Percentiles rank a stretch among this genome's conserved stretches.
phyloP scores from a whole-genome alignment of 139 green algal species.

The Haematococcus lacustris region DNA sequence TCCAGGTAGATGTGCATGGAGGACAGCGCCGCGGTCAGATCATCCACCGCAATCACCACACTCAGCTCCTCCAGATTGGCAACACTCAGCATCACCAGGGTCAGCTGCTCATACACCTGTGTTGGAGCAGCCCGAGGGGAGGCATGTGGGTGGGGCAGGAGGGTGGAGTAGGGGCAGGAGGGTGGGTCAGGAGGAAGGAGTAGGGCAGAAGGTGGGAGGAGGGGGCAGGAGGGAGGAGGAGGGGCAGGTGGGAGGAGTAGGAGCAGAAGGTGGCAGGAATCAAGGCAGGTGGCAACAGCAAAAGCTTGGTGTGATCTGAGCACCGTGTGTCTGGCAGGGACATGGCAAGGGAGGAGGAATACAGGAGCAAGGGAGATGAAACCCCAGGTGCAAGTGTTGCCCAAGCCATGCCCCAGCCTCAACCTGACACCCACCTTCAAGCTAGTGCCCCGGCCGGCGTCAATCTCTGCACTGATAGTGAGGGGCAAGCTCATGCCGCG shows the following conservation, averaged over 20 bases:
- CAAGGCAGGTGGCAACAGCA: neutral
- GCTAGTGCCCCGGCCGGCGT: too few relatives aligned
- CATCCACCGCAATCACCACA: neutral
- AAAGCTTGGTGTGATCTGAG: neutral
- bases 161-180: neutral
- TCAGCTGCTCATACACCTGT: constrained; percentile 25
- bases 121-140: neutral
- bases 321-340: too few relatives aligned
- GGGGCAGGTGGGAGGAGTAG: neutral
- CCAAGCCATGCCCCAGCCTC: neutral
- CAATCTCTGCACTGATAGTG: too few relatives aligned
- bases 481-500: neutral
- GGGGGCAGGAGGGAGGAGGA: neutral
- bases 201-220: neutral
- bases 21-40: neutral
- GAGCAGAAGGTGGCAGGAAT: neutral
- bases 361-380: too few relatives aligned
- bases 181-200: neutral
- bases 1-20: constrained; percentile 9
- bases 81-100: constrained; percentile 8
- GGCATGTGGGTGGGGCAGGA: neutral
- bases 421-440: neutral
- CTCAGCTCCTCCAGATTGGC: constrained; percentile 12
- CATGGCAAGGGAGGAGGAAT: too few relatives aligned
- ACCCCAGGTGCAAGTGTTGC: too few relatives aligned